Percentiles rank a stretch among this genome's conserved stretches.
phyloP scores from a whole-genome alignment of 306 rosid genomes.

The Cicer pinnatifidum region DNA sequence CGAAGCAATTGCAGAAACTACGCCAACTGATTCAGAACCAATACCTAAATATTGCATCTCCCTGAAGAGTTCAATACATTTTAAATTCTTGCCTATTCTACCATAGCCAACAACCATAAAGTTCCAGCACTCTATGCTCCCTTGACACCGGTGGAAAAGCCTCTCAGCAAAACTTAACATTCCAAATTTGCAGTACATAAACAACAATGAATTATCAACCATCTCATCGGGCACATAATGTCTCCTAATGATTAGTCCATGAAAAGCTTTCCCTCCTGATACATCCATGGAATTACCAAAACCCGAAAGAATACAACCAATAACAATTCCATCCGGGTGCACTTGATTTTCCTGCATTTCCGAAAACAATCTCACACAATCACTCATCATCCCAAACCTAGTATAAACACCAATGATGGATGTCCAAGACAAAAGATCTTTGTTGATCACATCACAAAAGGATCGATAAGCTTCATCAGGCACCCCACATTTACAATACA shows the following conservation, averaged over 20 bases:
- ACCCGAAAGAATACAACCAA: conserved; percentile 66
- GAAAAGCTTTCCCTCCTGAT: conserved; percentile 68
- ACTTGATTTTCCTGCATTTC: conserved; percentile 58
- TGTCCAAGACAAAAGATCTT: conserved; percentile 77
- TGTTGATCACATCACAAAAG: conserved; percentile 53
- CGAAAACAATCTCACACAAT: conserved; percentile 58
- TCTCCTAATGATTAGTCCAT: conserved; percentile 61
- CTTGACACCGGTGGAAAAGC: conserved; percentile 51
- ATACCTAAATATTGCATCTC: conserved; percentile 60
- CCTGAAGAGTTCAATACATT: conserved; percentile 61
- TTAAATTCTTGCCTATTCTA: conserved; percentile 49
- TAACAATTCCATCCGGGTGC: conserved; percentile 64
- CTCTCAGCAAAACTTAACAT: conserved; percentile 58
- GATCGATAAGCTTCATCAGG: conserved; percentile 61
- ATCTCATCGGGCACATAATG: conserved; percentile 44
- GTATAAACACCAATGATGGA: conserved; percentile 65
- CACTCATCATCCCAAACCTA: conserved; percentile 61
- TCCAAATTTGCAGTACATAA: conserved; percentile 80
- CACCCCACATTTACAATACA: conserved; percentile 73
- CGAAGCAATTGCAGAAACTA: conserved; percentile 62
- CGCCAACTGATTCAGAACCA: conserved; percentile 52
- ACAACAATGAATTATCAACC: conserved; percentile 57
- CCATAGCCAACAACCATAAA: conserved; percentile 61
- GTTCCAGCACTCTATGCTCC: conserved; percentile 58
- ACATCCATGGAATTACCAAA: conserved; percentile 57